Base-by-base conservation (phyloP, 2,329 filamentous ascomycete genomes). In the Aspergillus sp. region DNA sequence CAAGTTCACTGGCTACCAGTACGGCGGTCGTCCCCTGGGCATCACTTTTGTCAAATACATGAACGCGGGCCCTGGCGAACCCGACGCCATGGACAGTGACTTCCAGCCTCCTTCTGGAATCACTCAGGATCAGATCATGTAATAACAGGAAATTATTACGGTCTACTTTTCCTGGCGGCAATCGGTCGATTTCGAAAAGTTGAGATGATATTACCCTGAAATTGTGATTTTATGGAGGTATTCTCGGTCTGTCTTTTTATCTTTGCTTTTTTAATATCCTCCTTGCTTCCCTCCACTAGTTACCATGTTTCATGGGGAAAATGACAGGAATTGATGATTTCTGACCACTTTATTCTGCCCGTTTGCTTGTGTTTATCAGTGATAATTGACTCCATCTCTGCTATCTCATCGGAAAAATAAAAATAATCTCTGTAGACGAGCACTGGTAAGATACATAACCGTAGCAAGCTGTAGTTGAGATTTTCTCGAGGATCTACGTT, bases 121-220 rank as follows among this genome's bases (percentile, higher is more conserved):
- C 65, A 95, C 90, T n/a, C 93, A 97, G 72, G 91, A 97, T 66
- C 90, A 97, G 76, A 96, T 97, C 72, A 95, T 97, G 90, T 97
- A 74, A 74, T 48, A 20, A 7, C 17, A 19, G 17, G 33, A 39
- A 12, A 22, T 17, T 35, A 35, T 17, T 50, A 54, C 27, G 38
- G 37, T 44, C 17, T 23, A 41, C 38, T 41, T 41, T 45, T 45
- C 38, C 37, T 27, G 15, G 43, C 30, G 33, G n/a, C 39, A 41
- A 44, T 41, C 39, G 7, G 39, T 46, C 38, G 25, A 23, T 33
- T 35, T 20, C 44, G 33, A 49, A 49, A 49, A 49, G 43, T 47
- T 43, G 33, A 39, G 44, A 49, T 49, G 25, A 35, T 49, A 37
- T 49, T 45, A 42, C 39, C 44, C 44, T 43, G 49, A 39, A 13